phyloP scores from a whole-genome alignment of 306 rosid genomes.

The Casuarina cunninghamiana region DNA sequence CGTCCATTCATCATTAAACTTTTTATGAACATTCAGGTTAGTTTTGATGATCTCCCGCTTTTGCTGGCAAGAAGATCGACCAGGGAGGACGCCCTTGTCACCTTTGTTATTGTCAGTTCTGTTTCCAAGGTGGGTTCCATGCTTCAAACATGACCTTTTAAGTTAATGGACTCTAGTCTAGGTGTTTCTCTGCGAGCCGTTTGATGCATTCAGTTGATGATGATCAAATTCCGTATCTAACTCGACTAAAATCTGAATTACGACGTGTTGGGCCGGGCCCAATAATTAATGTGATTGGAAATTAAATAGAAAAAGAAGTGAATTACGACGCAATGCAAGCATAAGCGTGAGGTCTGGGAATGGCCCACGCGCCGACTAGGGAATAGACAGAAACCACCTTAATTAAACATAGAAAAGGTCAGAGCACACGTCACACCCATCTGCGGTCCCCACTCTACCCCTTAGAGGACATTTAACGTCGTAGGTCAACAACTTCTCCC shows the following conservation, averaged over 20 bases:
- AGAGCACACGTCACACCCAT: conserved; percentile 23
- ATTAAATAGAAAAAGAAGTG: too few relatives aligned
- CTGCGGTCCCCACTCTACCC: conserved; percentile 9
- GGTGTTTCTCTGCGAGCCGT: neutral
- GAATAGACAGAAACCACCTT: conserved; percentile 30
- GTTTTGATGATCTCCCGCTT: neutral
- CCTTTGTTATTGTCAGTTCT: neutral
- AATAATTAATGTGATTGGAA: too few relatives aligned
- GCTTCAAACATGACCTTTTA: neutral
- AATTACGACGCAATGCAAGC: conserved; percentile 27
- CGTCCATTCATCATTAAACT: neutral
- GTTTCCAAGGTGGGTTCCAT: neutral
- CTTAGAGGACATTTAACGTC: neutral
- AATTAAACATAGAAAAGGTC: conserved; percentile 28
- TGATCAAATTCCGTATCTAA: too few relatives aligned
- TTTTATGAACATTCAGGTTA: neutral
- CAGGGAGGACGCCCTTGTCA: neutral
- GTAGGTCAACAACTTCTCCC: conserved; percentile 38
- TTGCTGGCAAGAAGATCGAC: neutral
- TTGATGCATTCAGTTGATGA: too few relatives aligned
- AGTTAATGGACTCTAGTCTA: neutral
- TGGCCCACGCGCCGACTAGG: conserved; percentile 9
- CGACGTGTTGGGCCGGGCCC: too few relatives aligned
- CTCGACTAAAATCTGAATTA: too few relatives aligned
- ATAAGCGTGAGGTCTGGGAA: conserved; percentile 34